Evolutionary conservation across 225 moss, liverwort and hornwort genomes (phyloP).

Genomic region (Sphagnum contortum): DNA sequence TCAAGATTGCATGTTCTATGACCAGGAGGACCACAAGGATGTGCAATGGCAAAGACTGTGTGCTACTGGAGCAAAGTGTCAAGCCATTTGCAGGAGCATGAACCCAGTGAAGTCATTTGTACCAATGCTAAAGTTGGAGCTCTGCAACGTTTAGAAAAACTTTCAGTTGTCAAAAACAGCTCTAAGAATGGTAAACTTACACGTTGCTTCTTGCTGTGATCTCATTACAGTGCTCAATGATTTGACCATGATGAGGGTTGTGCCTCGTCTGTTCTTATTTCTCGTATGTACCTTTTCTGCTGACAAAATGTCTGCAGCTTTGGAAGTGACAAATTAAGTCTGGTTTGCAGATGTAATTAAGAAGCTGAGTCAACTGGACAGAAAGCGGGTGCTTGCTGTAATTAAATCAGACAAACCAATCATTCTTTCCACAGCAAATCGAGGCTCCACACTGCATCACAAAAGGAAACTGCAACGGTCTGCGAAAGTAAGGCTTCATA

Average conservation of each 20-base stretch:
- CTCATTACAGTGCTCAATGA: no score
- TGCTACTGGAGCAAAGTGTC: constrained; percentile 13
- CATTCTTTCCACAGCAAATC: constrained; percentile 8
- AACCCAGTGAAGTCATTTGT: constrained; percentile 3
- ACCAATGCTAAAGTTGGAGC: constrained; percentile 1
- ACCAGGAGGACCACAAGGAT: constrained; percentile 10
- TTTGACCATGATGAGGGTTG: no score
- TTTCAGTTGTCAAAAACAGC: not conserved
- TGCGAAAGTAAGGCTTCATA: constrained; percentile 9
- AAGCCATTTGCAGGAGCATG: constrained; percentile 14
- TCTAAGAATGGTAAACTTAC: constrained; percentile 13
- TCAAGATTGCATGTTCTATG: no score
- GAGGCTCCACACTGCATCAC: not conserved
- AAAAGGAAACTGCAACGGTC: constrained; percentile 11
- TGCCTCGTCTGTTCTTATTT: no score
- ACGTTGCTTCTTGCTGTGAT: no score
- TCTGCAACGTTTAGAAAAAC: constrained; percentile 2
- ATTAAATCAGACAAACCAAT: constrained; percentile 9
- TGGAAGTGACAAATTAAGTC: no score
- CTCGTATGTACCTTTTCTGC: no score
- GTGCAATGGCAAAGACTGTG: constrained; percentile 5
- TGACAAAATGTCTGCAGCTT: no score
- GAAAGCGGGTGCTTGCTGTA: constrained; percentile 9
- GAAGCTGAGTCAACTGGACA: not conserved
- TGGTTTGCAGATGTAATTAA: constrained; percentile 10